These are phyloP conservation scores for Capronia epimyces DNA, from an alignment of 2,329 filamentous ascomycete species.

Conservation along the genomic window DNA sequence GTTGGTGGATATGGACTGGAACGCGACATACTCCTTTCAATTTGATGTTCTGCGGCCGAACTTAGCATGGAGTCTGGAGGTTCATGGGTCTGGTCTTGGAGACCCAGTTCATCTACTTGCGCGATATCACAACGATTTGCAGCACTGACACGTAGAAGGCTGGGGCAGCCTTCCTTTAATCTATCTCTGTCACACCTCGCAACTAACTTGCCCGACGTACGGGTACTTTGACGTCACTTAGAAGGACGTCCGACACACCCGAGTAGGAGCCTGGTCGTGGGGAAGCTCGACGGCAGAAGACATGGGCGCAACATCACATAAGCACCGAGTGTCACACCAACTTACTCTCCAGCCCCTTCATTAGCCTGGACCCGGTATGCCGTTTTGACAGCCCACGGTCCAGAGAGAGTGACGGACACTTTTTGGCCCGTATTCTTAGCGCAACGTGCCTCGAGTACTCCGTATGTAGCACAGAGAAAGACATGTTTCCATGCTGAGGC, in stretches of 20 bases:
- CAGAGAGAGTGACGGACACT: neutral
- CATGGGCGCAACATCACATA: no score
- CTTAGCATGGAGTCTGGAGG: slow-evolving; percentile 7
- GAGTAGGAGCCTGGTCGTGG: no score
- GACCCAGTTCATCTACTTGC: neutral
- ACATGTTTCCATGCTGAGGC: slow-evolving; percentile 6
- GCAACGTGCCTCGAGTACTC: neutral
- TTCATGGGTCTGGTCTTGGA: neutral
- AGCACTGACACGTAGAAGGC: slow-evolving; percentile 1
- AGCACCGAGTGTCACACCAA: slow-evolving; percentile 8
- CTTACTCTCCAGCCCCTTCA: neutral
- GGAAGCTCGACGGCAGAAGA: neutral
- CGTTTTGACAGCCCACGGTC: neutral
- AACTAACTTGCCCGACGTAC: no score
- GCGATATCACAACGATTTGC: neutral
- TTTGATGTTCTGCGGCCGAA: neutral
- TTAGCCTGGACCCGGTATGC: neutral
- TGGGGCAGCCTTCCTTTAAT: neutral
- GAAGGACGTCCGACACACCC: no score
- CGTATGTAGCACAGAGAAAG: slow-evolving; percentile 1
- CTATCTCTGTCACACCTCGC: no score
- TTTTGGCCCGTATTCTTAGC: neutral
- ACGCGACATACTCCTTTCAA: neutral
- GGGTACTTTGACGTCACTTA: no score
- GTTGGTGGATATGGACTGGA: neutral